phyloP scores from a whole-genome alignment of 148 eudicot genomes.

The Polygonum maritimum region DNA sequence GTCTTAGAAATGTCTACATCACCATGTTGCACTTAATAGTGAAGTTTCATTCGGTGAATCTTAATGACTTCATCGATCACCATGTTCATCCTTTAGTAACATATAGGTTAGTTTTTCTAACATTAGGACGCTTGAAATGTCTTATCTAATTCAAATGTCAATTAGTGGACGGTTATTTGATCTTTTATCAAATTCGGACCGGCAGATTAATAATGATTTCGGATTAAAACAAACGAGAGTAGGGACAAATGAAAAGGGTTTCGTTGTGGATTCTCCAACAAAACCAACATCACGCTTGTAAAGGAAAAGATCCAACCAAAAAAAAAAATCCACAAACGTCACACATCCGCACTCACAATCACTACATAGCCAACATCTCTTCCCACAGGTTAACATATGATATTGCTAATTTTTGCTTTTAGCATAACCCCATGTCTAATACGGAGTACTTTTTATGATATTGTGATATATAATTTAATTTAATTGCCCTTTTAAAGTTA shows the following conservation, averaged over 20 bases:
- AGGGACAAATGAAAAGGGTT: slow-evolving; percentile 33
- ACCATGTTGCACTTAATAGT: too few species aligned
- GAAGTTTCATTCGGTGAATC: too few species aligned
- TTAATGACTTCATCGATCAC: too few species aligned
- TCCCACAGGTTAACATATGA: neutral
- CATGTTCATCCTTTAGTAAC: too few species aligned
- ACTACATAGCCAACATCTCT: neutral
- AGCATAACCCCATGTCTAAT: neutral
- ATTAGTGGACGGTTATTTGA: too few species aligned
- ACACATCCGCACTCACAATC: neutral
- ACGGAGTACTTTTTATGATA: neutral
- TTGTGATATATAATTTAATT: too few species aligned
- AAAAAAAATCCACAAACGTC: neutral
- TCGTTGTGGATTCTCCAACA: slow-evolving; percentile 84
- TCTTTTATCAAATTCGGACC: too few species aligned
- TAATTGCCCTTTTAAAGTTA: too few species aligned
- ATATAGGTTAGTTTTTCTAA: too few species aligned
- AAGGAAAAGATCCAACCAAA: slow-evolving; percentile 27
- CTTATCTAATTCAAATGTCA: too few species aligned
- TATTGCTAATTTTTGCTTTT: neutral
- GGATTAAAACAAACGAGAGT: slow-evolving; percentile 6
- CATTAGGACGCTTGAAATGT: too few species aligned
- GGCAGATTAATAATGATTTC: neutral
- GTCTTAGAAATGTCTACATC: too few species aligned
- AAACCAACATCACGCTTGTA: slow-evolving; percentile 70